Evolutionary conservation across 345 rosid species (phyloP).

Genomic region (Populus tremula): DNA sequence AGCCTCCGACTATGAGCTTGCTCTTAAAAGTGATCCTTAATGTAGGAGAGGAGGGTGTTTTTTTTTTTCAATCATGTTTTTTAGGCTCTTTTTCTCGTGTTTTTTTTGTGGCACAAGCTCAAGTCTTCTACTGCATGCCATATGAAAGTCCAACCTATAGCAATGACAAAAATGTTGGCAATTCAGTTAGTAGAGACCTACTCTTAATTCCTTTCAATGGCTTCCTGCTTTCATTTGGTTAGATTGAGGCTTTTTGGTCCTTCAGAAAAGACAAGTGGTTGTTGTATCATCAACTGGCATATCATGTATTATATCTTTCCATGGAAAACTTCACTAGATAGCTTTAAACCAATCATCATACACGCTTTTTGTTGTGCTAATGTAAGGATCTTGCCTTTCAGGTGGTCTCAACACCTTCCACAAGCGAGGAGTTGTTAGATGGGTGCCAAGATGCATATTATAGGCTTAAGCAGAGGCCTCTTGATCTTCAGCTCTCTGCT

Average conservation of each 20-base stretch:
- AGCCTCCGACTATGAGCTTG: neutral
- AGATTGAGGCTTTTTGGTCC: neutral
- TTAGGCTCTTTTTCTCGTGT: neutral
- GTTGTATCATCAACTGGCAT: neutral
- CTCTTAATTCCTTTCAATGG: neutral
- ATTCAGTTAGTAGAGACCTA: neutral
- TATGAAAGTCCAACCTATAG: neutral
- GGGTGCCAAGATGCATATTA: constrained; percentile 4
- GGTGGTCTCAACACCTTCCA: constrained; percentile 14
- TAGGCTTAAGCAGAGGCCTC: constrained; percentile 24
- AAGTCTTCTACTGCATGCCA: neutral
- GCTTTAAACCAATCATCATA: neutral
- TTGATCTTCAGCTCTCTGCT: constrained; percentile 34
- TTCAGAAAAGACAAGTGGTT: neutral
- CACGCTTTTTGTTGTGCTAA: neutral
- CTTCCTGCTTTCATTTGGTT: neutral
- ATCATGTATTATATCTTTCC: neutral
- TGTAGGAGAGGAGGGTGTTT: neutral
- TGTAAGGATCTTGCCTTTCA: constrained; percentile 22
- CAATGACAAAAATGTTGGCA: neutral
- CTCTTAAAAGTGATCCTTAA: neutral
- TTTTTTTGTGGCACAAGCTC: neutral
- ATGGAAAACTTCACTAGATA: constrained; percentile 6
- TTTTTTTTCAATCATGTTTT: neutral
- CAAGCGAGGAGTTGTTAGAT: constrained; percentile 16